Evolutionary conservation across 768 basidiomycete genomes (phyloP).

Genomic region (Xanthoconium purpureum): DNA sequence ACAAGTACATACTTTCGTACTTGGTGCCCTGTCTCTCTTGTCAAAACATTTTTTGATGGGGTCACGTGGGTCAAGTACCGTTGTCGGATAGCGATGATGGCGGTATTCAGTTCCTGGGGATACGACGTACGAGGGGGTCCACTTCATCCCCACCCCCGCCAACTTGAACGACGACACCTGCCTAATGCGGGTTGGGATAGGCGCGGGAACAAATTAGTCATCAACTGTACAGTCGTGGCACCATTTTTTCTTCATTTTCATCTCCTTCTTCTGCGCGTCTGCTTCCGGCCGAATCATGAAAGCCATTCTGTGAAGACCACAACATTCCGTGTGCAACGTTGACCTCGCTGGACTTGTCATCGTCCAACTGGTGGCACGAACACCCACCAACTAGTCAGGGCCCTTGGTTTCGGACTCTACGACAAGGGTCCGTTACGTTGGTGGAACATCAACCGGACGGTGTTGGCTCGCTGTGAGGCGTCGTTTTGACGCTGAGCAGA

Average conservation of each 20-base stretch:
- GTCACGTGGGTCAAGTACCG: too few relatives aligned
- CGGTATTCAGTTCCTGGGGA: too few relatives aligned
- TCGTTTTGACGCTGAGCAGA: constrained; percentile 58
- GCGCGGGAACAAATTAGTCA: constrained; percentile 26
- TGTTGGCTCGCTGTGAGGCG: constrained; percentile 42
- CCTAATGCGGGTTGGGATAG: constrained; percentile 8
- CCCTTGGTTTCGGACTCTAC: constrained; percentile 40
- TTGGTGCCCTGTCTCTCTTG: too few relatives aligned
- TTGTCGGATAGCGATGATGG: too few relatives aligned
- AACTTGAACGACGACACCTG: constrained; percentile 22
- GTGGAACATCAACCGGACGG: constrained; percentile 54
- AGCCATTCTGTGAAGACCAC: too few relatives aligned
- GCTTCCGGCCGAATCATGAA: not conserved
- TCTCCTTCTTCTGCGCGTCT: not conserved
- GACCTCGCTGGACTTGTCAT: too few relatives aligned
- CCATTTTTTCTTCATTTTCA: not conserved
- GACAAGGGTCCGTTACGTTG: constrained; percentile 68
- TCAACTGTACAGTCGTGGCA: constrained; percentile 13
- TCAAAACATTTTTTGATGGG: too few relatives aligned
- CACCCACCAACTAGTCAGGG: constrained; percentile 61
- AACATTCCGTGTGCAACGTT: too few relatives aligned
- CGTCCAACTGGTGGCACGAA: not conserved
- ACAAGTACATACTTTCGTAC: too few relatives aligned
- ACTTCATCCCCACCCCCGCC: not conserved
- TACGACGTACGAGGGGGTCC: too few relatives aligned